Conservation (phyloP, 805 yeast species). For the Spathaspora girioi region DNA sequence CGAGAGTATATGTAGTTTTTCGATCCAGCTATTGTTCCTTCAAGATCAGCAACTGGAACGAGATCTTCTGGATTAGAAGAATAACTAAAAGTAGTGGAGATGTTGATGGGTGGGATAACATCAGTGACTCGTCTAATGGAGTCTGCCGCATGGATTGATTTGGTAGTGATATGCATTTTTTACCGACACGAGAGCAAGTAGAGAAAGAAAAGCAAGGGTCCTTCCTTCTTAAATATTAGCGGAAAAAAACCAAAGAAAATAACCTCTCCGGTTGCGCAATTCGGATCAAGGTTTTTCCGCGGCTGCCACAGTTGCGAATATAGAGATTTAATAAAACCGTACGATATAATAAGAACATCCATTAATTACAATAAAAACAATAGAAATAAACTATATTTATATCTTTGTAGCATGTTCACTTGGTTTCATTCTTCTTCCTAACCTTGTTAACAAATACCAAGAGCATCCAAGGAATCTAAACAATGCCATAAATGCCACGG, state of each 20-base stretch:
- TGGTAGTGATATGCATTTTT: conserved; percentile 51
- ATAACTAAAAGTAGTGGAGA: conserved; percentile 76
- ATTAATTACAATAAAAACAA: background rate
- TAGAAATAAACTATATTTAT: background rate
- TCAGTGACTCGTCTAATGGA: conserved; percentile 53
- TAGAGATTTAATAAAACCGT: background rate
- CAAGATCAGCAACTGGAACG: conserved; percentile 33
- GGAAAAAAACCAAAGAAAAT: background rate
- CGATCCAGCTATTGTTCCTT: conserved; percentile 6
- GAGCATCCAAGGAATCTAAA: conserved; percentile 55
- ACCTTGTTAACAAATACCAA: conserved; percentile 41
- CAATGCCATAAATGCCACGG: conserved; percentile 58
- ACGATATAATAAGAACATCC: background rate
- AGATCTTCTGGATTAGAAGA: conserved; percentile 55
- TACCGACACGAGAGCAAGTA: background rate
- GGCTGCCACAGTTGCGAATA: background rate
- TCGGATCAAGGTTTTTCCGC: background rate
- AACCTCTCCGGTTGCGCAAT: background rate
- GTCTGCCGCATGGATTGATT: conserved; percentile 72
- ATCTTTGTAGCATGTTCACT: conserved; percentile 11
- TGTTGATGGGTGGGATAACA: conserved; percentile 77
- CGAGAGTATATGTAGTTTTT: conserved; percentile 54
- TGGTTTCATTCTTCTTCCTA: conserved; percentile 13
- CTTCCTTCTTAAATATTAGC: background rate
- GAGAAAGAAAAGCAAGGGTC: background rate